Evolutionary conservation across 1,284 basidiomycete genomes (phyloP).

Genomic region (Cutaneotrichosporon spelunceum): DNA sequence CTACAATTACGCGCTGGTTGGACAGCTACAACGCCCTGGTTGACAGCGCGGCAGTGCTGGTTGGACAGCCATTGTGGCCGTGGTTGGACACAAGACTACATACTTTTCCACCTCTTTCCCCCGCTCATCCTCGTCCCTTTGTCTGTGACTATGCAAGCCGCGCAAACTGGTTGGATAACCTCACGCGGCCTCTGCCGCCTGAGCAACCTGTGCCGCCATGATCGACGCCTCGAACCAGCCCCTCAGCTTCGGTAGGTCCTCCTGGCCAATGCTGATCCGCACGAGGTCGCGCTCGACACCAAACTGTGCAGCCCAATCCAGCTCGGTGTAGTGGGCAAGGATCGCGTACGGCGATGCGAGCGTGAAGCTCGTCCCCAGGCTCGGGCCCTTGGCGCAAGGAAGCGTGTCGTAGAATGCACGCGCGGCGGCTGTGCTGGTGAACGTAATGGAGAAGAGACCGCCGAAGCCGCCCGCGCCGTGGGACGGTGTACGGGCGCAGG

Average conservation of each 20-base stretch:
- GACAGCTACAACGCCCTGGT: slow-evolving; percentile 9
- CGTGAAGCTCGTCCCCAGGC: slow-evolving; percentile 93
- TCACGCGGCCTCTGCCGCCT: neutral
- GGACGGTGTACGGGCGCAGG: slow-evolving; percentile 53
- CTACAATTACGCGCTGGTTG: slow-evolving; percentile 13
- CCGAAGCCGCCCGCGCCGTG: slow-evolving; percentile 69
- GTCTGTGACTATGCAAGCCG: too few species aligned
- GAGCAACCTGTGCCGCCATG: slow-evolving; percentile 53
- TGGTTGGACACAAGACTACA: slow-evolving; percentile 8
- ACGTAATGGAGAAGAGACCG: slow-evolving; percentile 88
- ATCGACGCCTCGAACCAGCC: slow-evolving; percentile 66
- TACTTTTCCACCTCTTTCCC: neutral
- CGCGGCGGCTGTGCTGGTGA: slow-evolving; percentile 66
- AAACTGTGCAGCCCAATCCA: slow-evolving; percentile 84
- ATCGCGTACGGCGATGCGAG: slow-evolving; percentile 90
- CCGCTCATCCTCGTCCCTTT: neutral
- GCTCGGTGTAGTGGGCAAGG: slow-evolving; percentile 84
- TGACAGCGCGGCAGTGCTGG: slow-evolving; percentile 5
- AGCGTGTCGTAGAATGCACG: slow-evolving; percentile 84
- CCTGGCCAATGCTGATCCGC: slow-evolving; percentile 85
- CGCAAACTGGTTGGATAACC: too few species aligned
- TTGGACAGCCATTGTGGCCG: slow-evolving; percentile 4
- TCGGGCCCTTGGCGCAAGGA: slow-evolving; percentile 83
- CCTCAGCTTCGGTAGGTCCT: slow-evolving; percentile 65
- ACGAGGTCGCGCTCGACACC: slow-evolving; percentile 84